Conservation (phyloP, 2,329 filamentous ascomycete genomes). For the Thielaviopsis populi region DNA sequence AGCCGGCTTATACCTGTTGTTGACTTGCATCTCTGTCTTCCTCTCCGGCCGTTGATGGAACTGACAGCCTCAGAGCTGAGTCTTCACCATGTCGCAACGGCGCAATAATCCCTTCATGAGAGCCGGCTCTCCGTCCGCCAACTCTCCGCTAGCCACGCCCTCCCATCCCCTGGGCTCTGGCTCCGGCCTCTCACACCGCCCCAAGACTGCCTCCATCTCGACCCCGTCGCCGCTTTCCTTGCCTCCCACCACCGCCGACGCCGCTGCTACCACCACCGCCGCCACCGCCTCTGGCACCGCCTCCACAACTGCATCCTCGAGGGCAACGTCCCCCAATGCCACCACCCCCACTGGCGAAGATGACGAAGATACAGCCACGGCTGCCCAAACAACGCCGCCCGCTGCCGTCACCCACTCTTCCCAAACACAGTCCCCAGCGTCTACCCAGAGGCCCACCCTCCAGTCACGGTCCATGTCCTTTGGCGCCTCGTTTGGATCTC, state of each 20-base stretch:
- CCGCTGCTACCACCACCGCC: background rate
- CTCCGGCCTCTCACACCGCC: conserved; percentile 34
- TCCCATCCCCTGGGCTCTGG: conserved; percentile 39
- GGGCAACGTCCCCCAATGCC: background rate
- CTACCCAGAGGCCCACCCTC: conserved; percentile 3
- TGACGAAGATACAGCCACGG: background rate
- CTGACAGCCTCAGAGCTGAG: background rate
- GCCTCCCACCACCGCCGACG: conserved; percentile 21
- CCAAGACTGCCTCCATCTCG: conserved; percentile 61
- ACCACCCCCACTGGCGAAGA: background rate
- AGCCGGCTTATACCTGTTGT: background rate
- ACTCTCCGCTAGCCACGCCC: conserved; percentile 3
- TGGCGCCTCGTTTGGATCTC: conserved; percentile 31
- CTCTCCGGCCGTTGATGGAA: background rate
- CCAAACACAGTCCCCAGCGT: background rate
- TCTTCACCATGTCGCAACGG: conserved; percentile 39
- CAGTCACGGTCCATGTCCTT: conserved; percentile 14
- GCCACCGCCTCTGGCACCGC: background rate
- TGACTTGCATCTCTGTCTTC: background rate
- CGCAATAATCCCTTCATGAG: conserved; percentile 70
- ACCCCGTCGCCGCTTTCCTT: conserved; percentile 36
- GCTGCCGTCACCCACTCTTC: background rate
- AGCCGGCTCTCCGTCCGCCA: conserved; percentile 41
- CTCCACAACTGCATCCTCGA: background rate
- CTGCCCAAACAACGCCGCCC: background rate